Evolutionary conservation across 2,329 filamentous ascomycete genomes (phyloP).

Genomic region (Fusarium sp.): DNA sequence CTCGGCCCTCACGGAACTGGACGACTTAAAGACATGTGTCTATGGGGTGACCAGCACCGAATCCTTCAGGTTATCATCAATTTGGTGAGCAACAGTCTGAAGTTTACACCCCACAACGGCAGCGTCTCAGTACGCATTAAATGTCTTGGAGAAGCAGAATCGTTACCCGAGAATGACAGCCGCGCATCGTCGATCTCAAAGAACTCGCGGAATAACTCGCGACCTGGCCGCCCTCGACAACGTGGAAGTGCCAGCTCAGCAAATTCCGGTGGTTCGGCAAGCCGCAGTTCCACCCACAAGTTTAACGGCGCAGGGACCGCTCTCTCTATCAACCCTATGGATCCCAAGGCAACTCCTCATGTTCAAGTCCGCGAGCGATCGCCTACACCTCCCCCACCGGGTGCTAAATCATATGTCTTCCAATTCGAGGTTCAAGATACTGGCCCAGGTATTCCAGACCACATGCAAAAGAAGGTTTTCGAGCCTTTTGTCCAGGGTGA

Average conservation of each 20-base stretch:
- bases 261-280: constrained; percentile 64
- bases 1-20: constrained; percentile 75
- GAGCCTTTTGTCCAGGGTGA: constrained; percentile 97
- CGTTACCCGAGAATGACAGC: constrained; percentile 59
- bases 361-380: constrained; percentile 67
- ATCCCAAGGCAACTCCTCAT: constrained; percentile 65
- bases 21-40: constrained; percentile 83
- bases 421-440: constrained; percentile 92
- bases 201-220: constrained; percentile 61
- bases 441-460: constrained; percentile 84
- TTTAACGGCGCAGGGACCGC: constrained; percentile 62
- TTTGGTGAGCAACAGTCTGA: constrained; percentile 89
- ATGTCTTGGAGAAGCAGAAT: constrained; percentile 74
- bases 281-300: constrained; percentile 39
- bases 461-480: constrained; percentile 86
- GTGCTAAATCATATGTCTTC: constrained; percentile 77
- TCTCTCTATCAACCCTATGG: constrained; percentile 73
- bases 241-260: constrained; percentile 64
- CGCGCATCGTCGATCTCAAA: constrained; percentile 67
- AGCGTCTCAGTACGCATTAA: constrained; percentile 81
- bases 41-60: constrained; percentile 93
- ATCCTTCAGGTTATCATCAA: constrained; percentile 96
- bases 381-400: constrained; percentile 70
- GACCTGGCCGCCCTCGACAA: constrained; percentile 58
- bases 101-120: constrained; percentile 86